Evolutionary conservation across 306 rosid species (phyloP).

Genomic region (Quercus dentata): DNA sequence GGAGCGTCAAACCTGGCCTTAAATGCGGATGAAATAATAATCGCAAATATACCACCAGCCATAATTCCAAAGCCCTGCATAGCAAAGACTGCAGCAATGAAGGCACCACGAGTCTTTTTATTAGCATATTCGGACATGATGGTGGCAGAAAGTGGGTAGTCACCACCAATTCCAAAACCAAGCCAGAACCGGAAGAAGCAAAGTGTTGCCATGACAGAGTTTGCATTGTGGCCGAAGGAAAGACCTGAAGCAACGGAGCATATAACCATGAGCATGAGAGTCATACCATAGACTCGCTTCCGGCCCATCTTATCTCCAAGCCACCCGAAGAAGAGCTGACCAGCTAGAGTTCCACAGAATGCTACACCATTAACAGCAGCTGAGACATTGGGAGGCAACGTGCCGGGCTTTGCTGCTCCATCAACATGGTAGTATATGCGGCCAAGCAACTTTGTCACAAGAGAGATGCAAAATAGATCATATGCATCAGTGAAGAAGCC

Average conservation of each 20-base stretch:
- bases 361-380: constrained; percentile 79
- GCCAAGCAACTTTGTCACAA: constrained; percentile 75
- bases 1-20: constrained; percentile 40
- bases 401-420: constrained; percentile 50
- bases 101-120: constrained; percentile 75
- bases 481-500: constrained; percentile 89
- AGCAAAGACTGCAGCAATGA: constrained; percentile 77
- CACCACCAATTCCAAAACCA: constrained; percentile 81
- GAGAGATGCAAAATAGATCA: constrained; percentile 67
- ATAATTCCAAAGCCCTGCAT: constrained; percentile 87
- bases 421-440: constrained; percentile 70
- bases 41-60: constrained; percentile 62
- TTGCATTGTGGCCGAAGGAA: constrained; percentile 51
- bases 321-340: constrained; percentile 89
- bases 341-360: constrained; percentile 59
- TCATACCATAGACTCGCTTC: constrained; percentile 69
- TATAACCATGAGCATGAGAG: constrained; percentile 63
- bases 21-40: constrained; percentile 36
- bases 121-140: constrained; percentile 78
- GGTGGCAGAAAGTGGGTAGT: constrained; percentile 80
- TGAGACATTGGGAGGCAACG: constrained; percentile 62
- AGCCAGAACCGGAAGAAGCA: constrained; percentile 84
- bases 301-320: constrained; percentile 75
- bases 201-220: constrained; percentile 60
- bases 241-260: constrained; percentile 69